phyloP scores from a whole-genome alignment of 495 filamentous ascomycete species.

The Penicillium pulvis region DNA sequence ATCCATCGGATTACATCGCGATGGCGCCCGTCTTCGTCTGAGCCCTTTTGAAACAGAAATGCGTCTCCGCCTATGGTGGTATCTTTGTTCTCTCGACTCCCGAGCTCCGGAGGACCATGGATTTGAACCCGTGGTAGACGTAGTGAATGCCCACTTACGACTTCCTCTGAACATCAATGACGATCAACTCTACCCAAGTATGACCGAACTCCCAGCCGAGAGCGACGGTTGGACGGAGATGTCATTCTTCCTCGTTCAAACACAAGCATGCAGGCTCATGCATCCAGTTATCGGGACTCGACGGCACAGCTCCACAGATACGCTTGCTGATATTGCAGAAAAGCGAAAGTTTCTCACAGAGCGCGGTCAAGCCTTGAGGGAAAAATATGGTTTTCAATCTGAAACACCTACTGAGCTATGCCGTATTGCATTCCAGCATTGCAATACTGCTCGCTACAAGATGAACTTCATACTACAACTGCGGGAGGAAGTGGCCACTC shows the following conservation, averaged over 20 bases:
- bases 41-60: slow-evolving; percentile 21
- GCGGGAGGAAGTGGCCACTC: slow-evolving; percentile 26
- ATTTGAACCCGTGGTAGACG: slow-evolving; percentile 7
- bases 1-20: slow-evolving; percentile 69
- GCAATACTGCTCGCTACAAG: slow-evolving; percentile 31
- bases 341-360: slow-evolving; percentile 44
- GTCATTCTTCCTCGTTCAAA: slow-evolving; percentile 63
- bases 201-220: slow-evolving; percentile 39
- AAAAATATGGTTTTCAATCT: slow-evolving; percentile 31
- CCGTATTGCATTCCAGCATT: slow-evolving; percentile 51
- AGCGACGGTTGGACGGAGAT: slow-evolving; percentile 66
- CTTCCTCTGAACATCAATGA: slow-evolving; percentile 20
- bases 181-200: slow-evolving; percentile 11
- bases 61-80: slow-evolving; percentile 19
- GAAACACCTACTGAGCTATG: slow-evolving; percentile 39
- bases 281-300: slow-evolving; percentile 9
- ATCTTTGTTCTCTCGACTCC: slow-evolving; percentile 15
- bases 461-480: slow-evolving; percentile 31
- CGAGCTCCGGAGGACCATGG: slow-evolving; percentile 11
- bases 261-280: slow-evolving; percentile 27
- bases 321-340: slow-evolving; percentile 35
- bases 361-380: slow-evolving; percentile 37
- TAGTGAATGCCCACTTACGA: slow-evolving; percentile 2
- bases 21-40: slow-evolving; percentile 57
- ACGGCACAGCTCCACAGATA: slow-evolving; percentile 10